Percentiles rank a stretch among this genome's conserved stretches.
These are phyloP conservation scores for Picea abies DNA, from an alignment of 83 land plant genomes.

Conservation along the genomic window DNA sequence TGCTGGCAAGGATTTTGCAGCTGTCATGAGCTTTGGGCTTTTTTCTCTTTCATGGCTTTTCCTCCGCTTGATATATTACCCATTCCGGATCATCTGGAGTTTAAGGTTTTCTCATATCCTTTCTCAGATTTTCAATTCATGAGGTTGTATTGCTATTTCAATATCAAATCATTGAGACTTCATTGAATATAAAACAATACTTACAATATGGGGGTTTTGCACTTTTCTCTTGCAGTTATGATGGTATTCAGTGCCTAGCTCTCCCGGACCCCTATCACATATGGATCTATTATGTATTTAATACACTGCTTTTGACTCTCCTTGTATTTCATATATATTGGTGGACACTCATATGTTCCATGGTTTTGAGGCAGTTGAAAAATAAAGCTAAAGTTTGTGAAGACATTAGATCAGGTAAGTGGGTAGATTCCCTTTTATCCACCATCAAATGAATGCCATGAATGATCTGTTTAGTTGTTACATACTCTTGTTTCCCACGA, in stretches of 20 bases:
- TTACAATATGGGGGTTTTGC: background rate
- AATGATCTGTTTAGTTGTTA: background rate
- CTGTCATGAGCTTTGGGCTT: slow-evolving; percentile 72
- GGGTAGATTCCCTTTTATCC: background rate
- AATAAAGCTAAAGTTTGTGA: slow-evolving; percentile 84
- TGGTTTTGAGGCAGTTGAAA: slow-evolving; percentile 78
- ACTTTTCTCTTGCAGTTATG: slow-evolving; percentile 52
- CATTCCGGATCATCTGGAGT: slow-evolving; percentile 69
- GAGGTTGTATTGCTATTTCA: background rate
- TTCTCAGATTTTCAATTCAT: background rate
- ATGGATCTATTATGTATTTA: slow-evolving; percentile 71
- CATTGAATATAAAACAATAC: background rate
- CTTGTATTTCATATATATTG: slow-evolving; percentile 91
- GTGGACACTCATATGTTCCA: slow-evolving; percentile 88
- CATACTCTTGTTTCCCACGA: background rate
- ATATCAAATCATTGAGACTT: background rate
- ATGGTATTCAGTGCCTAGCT: slow-evolving; percentile 32
- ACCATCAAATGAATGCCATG: background rate
- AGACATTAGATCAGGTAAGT: slow-evolving; percentile 91
- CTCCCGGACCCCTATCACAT: slow-evolving; percentile 27
- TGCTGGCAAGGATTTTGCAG: slow-evolving; percentile 66
- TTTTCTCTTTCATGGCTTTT: slow-evolving; percentile 92
- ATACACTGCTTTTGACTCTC: slow-evolving; percentile 75
- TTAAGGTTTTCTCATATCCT: slow-evolving; percentile 51
- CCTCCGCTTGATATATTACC: slow-evolving; percentile 70